phyloP scores from a whole-genome alignment of 805 yeast genomes.

The Pichia manshurica region DNA sequence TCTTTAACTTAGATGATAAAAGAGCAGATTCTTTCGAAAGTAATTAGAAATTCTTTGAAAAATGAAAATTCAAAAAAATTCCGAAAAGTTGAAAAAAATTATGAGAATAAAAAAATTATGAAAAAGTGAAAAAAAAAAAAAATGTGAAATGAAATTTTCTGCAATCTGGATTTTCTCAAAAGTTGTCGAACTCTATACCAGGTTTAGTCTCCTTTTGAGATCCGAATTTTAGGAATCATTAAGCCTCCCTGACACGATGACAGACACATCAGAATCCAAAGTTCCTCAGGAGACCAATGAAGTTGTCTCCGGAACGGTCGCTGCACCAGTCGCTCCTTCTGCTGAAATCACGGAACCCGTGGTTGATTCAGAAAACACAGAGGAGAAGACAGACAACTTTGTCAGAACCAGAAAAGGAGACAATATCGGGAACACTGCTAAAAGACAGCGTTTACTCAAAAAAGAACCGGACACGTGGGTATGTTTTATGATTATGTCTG shows the following conservation, averaged over 20 bases:
- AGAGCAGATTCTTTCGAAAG: too few relatives aligned
- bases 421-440: slow-evolving; percentile 22
- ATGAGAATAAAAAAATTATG: not conserved
- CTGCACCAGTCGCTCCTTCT: not conserved
- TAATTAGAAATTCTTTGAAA: not conserved
- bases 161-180: not conserved
- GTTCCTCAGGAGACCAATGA: not conserved
- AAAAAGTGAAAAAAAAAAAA: not conserved
- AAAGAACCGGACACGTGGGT: slow-evolving; percentile 49
- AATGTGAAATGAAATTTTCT: not conserved
- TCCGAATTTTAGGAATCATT: not conserved
- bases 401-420: slow-evolving; percentile 25
- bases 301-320: not conserved
- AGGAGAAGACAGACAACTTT: not conserved
- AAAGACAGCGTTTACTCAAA: slow-evolving; percentile 27
- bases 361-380: not conserved
- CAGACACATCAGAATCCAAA: not conserved
- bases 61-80: not conserved
- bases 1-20: slow-evolving; percentile 2
- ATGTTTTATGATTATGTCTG: slow-evolving; percentile 31
- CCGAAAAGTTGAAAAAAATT: not conserved
- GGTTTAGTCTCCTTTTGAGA: not conserved
- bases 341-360: not conserved
- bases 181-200: not conserved
- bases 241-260: not conserved